These are phyloP conservation scores for Pseudocercospora musae DNA, from an alignment of 2,329 filamentous ascomycete species.

Conservation along the genomic window DNA sequence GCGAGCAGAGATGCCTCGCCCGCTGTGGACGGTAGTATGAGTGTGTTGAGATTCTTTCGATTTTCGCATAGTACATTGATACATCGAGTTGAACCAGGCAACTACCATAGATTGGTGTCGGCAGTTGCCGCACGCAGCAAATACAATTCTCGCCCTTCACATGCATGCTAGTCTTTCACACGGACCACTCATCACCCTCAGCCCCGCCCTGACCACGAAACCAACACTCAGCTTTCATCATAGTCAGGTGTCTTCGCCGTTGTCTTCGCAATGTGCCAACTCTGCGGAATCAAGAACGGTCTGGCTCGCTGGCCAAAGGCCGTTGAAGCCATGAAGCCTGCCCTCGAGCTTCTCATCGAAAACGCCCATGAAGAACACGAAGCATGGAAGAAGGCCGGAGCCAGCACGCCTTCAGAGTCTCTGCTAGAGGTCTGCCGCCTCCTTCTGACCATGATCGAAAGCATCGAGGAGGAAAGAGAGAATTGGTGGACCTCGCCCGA, in stretches of 20 bases:
- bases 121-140: neutral
- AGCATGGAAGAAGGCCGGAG: neutral
- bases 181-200: neutral
- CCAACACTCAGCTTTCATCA: neutral
- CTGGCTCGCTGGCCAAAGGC: constrained; percentile 20
- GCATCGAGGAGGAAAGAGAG: constrained; percentile 19
- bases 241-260: neutral
- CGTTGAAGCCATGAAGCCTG: constrained; percentile 14
- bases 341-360: constrained; percentile 19
- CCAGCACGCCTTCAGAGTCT: neutral
- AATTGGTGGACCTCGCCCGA: constrained; percentile 22
- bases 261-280: constrained; percentile 27
- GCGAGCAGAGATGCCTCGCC: constrained; percentile 53
- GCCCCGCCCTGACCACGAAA: no score
- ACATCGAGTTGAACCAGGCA: constrained; percentile 7
- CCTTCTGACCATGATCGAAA: constrained; percentile 11
- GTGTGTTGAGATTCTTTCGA: neutral
- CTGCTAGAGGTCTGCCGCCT: constrained; percentile 20
- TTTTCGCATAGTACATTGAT: neutral
- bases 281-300: constrained; percentile 21
- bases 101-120: neutral
- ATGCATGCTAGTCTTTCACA: neutral
- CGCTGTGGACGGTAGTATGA: constrained; percentile 58
- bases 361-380: constrained; percentile 18
- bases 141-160: neutral